Percentiles rank a stretch among this genome's conserved stretches.
These are phyloP conservation scores for Cystobasidium ongulense DNA, from an alignment of 768 basidiomycete species.

Conservation along the genomic window DNA sequence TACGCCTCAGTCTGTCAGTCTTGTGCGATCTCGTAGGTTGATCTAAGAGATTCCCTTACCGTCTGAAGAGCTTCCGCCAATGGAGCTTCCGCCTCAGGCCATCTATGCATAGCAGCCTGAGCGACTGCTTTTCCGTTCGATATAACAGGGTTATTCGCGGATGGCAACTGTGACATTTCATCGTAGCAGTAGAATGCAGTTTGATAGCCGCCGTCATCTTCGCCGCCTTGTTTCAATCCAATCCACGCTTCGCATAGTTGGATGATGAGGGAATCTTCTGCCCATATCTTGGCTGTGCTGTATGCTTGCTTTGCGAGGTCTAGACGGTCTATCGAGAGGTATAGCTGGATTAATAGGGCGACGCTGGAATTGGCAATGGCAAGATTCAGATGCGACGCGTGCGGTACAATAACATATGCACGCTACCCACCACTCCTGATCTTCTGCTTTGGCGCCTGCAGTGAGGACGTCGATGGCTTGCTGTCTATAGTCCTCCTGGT, in stretches of 20 bases:
- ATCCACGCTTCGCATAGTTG: slow-evolving; percentile 49
- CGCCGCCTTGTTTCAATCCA: slow-evolving; percentile 36
- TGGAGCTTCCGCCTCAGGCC: slow-evolving; percentile 39
- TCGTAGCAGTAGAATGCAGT: slow-evolving; percentile 42
- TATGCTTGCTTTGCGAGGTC: slow-evolving; percentile 46
- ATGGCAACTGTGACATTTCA: slow-evolving; percentile 40
- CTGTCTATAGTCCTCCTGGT: slow-evolving; percentile 44
- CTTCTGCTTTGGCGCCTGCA: slow-evolving; percentile 44
- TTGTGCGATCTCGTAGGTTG: not conserved
- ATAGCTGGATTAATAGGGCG: slow-evolving; percentile 46
- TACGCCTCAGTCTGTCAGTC: not conserved
- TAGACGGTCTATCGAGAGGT: slow-evolving; percentile 44
- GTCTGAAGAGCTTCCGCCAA: slow-evolving; percentile 37
- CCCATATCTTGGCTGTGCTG: slow-evolving; percentile 44
- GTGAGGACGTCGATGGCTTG: slow-evolving; percentile 47
- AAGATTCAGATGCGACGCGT: not conserved
- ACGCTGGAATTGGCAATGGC: slow-evolving; percentile 37
- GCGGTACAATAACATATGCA: not conserved
- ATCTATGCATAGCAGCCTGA: slow-evolving; percentile 37
- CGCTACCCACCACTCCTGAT: slow-evolving; percentile 46
- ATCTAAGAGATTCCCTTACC: slow-evolving; percentile 11
- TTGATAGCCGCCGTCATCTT: slow-evolving; percentile 35
- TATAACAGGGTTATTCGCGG: slow-evolving; percentile 36
- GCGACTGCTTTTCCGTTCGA: slow-evolving; percentile 34
- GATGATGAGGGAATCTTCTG: slow-evolving; percentile 46